Evolutionary conservation across 805 yeast genomes (phyloP).

Genomic region (Candida koratica): DNA sequence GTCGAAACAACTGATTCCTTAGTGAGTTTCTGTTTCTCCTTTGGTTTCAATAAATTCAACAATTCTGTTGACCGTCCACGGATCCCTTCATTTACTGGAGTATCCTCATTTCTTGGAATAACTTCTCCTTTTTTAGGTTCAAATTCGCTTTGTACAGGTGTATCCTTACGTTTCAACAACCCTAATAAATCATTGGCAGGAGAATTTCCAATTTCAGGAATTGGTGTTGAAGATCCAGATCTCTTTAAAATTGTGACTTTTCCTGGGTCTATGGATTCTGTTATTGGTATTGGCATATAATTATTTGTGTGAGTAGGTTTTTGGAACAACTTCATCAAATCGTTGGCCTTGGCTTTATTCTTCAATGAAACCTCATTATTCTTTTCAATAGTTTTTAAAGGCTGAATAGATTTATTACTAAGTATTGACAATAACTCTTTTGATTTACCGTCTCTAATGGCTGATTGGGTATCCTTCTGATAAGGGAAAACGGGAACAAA

Average conservation of each 20-base stretch:
- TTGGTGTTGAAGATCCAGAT: constrained; percentile 15
- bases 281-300: constrained; percentile 2
- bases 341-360: constrained; percentile 30
- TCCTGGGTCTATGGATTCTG: constrained; percentile 17
- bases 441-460: constrained; percentile 26
- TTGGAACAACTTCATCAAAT: constrained; percentile 27
- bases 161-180: constrained; percentile 8
- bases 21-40: background rate
- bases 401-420: constrained; percentile 20
- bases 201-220: constrained; percentile 2
- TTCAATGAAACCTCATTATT: constrained; percentile 18
- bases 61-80: constrained; percentile 4
- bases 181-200: constrained; percentile 20
- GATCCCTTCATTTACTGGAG: no score
- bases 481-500: constrained; percentile 24
- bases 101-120: no score
- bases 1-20: no score
- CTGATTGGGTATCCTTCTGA: constrained; percentile 18
- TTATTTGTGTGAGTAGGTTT: constrained; percentile 14
- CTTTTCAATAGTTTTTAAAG: constrained; percentile 2
- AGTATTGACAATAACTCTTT: constrained; percentile 43
- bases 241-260: constrained; percentile 29
- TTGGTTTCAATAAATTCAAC: constrained; percentile 13
- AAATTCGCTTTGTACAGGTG: no score
- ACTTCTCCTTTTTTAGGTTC: no score